Base-by-base conservation (phyloP, 345 rosid species). In the Boechera stricta region DNA sequence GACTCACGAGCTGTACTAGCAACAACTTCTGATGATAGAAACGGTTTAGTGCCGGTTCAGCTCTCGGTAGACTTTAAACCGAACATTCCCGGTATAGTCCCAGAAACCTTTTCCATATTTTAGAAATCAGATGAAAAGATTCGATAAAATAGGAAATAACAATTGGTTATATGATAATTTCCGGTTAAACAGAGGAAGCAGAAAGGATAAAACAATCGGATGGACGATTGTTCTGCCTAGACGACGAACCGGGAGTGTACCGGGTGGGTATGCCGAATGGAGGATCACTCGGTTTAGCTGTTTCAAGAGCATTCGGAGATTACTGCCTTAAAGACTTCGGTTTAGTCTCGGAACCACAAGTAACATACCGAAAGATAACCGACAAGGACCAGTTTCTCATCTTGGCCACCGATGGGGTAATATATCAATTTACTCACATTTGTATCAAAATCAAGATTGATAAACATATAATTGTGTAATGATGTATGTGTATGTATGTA, bases 1-100 rank as follows among this genome's bases (percentile, higher is more conserved):
- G 98, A 94, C 80, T 91, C 91, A 45, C 81, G 97, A 66, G 98
- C 97, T 18, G 89, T 94, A 2, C 59, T 91, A 64, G 96, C 92
- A 31, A 87, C 91, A 15, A 83, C 82, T 74, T 75, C 82, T n/a
- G 80, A 77, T 59, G 75, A 82, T 2, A 88, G 84, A 47, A 83
- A 79, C 54, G 87, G 91, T 42, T 82, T 91, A 68, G 90, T 77
- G 5, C 86, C 98, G 28, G 76, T 89, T 82, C 97, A 94, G 83
- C 93, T 90, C 10, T 88, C 93, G 5, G 72, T 91, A 3, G 98
- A 91, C 81, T 88, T 84, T 73, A 91, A 88, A 80, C 98, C 98
- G n/a, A 87, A 85, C 80, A 70, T 94, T 77, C 97, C 97, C 2
- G 86, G 97, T 94, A 35, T 55, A 83, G 53, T 7, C 49, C 55